Base-by-base conservation (phyloP, 768 basidiomycete species). In the Hypholoma sublateritium region DNA sequence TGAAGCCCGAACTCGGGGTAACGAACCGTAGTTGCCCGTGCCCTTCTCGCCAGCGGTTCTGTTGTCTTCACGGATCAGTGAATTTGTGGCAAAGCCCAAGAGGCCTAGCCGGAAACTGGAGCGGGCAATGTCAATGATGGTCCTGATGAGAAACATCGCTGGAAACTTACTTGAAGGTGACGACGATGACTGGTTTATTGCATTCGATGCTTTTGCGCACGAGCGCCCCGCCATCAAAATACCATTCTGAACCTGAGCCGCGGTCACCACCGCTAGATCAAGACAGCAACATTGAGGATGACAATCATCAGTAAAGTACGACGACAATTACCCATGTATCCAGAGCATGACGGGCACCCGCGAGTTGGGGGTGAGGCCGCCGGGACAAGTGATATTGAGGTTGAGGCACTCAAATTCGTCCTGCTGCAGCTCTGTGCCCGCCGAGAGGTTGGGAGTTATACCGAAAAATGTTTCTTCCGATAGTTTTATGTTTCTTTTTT, bases 371-470 rank as follows among this genome's bases (percentile, higher is more conserved):
- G 70, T 75, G 17, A 85, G 73, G 16, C 80, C 82, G 22, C 79
- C 83, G 9, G 90, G 90, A 55, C 82, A 81, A n/a, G 88, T 89
- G 51, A 92, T 88, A 70, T 89, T 91, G 58, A 92, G 69, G 66
- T 91, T 92, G 21, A 91, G 75, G 69, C 90, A 92, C 51, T 89
- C 86, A 36, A 91, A 89, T 69, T 92, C 90, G 67, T 89, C 80
- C 50, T 88, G 85, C 60, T 78, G 77, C 35, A 88, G 71, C 12
- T 70, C 63, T 66, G 87, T 86, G 47, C 73, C 70, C 0, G 87
- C 85, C 6, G 81, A 70, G 32, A 81, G 78, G 11, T 78, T 75
- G 19, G 79, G 76, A 12, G 80, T 67, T 16, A 89, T 71, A 42
- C 83, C 84, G 39, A 89, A 83, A 12, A 91, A 69, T 22, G 82